Percentiles rank a stretch among this genome's conserved stretches.
phyloP scores from a whole-genome alignment of 805 yeast species.

The Millerago galiae region DNA sequence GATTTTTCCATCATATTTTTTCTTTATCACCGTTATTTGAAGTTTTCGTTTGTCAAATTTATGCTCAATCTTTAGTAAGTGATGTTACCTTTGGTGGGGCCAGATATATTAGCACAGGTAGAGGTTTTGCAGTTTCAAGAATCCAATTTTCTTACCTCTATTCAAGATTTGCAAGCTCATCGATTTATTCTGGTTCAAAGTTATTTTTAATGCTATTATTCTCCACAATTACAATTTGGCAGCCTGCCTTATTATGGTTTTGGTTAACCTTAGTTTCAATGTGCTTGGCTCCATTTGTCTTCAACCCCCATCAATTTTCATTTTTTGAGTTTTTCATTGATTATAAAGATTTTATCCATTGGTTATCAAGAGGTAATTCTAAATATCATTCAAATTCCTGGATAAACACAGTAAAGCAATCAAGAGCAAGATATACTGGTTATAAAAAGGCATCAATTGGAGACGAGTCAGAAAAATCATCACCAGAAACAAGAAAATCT shows the following conservation, averaged over 20 bases:
- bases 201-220: slow-evolving; percentile 64
- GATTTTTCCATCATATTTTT: slow-evolving; percentile 68
- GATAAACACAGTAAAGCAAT: slow-evolving; percentile 65
- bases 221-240: slow-evolving; percentile 79
- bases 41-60: slow-evolving; percentile 91
- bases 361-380: slow-evolving; percentile 80
- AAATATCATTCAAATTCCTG: slow-evolving; percentile 67
- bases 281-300: slow-evolving; percentile 64
- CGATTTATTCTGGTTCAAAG: slow-evolving; percentile 74
- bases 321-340: slow-evolving; percentile 67
- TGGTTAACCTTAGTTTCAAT: slow-evolving; percentile 66
- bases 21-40: slow-evolving; percentile 90
- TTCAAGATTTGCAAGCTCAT: slow-evolving; percentile 66
- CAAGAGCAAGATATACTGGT: slow-evolving; percentile 89
- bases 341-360: slow-evolving; percentile 54
- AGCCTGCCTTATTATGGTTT: slow-evolving; percentile 64
- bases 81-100: slow-evolving; percentile 92
- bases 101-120: slow-evolving; percentile 82
- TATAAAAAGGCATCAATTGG: slow-evolving; percentile 69
- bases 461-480: slow-evolving; percentile 59
- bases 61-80: slow-evolving; percentile 67
- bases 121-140: slow-evolving; percentile 89
- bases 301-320: slow-evolving; percentile 73
- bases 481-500: slow-evolving; percentile 61
- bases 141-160: slow-evolving; percentile 65